Evolutionary conservation across 1,284 basidiomycete species (phyloP), one percentile per base, ranked within the genome.

Genomic region (Trametes hirsuta): DNA sequence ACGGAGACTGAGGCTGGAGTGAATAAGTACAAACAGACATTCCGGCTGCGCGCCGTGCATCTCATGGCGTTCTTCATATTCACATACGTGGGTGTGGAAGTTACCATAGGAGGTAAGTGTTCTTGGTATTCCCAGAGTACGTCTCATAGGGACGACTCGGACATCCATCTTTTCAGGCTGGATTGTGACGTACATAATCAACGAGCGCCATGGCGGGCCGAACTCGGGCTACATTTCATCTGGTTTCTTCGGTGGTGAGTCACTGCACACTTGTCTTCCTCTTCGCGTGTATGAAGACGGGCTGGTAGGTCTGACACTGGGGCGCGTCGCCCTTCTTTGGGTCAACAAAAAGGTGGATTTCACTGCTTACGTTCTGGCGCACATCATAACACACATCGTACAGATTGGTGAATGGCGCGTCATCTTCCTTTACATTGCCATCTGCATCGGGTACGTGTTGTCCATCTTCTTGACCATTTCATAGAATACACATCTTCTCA

Each of bases 101-200:
- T 81, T 9, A 79, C 79, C 5, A 70, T 81, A 12, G 78, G 79
- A 62, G 75, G 79, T 78, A 61, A 57, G 44, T 49, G 6, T 10
- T 11, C 11, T 41, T 12, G n/a, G 3, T 10, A 12, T 24, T 36
- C 36, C 14, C 3, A 55, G 53, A 50, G 22, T 15, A 5, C 5
- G 37, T 30, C 15, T 58, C 21, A 14, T 22, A 1, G 24, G 35
- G 15, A 24, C 1, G 9, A 39, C 21, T 2, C 18, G 18, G 18
- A 18, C 18, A 18, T n/a, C 18, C 4, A 11, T 9, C 9, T 6
- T 15, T 34, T 14, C 46, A 80, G 79, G 80, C 1, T 82, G 81
- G 81, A 83, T 79, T 44, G 82, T 84, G 8, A 82, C 81, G 2
- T 83, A 77, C 61, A 68, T 83, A 37, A 76, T 78, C 15, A 63